Percentiles rank a stretch among this genome's conserved stretches.
phyloP scores from a whole-genome alignment of 306 rosid species.

The Vigna nakashimae region DNA sequence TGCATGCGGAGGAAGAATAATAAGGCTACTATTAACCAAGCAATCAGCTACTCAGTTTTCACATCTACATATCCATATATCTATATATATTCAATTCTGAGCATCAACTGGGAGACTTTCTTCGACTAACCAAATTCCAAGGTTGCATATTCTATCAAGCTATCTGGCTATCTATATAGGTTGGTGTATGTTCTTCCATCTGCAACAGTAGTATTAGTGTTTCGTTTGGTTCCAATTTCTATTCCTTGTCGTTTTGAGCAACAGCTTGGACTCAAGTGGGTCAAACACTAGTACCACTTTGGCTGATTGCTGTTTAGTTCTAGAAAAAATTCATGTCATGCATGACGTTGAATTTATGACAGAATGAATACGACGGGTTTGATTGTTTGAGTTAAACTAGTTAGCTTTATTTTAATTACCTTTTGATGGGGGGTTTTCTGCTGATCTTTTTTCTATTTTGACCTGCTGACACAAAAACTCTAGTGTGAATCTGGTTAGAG shows the following conservation, averaged over 20 bases:
- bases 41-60: slow-evolving; percentile 43
- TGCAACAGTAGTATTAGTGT: neutral
- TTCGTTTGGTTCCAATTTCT: slow-evolving; percentile 25
- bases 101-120: slow-evolving; percentile 17
- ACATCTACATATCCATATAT: slow-evolving; percentile 1
- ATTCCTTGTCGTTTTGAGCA: slow-evolving; percentile 10
- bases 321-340: slow-evolving; percentile 19
- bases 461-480: neutral
- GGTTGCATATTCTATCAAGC: slow-evolving; percentile 38
- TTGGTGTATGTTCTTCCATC: slow-evolving; percentile 40
- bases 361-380: slow-evolving; percentile 17
- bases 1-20: slow-evolving; percentile 44
- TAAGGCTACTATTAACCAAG: neutral
- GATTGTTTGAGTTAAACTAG: slow-evolving; percentile 29
- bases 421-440: neutral
- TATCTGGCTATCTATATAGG: slow-evolving; percentile 28
- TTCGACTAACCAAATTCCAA: slow-evolving; percentile 35
- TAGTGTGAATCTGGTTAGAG: slow-evolving; percentile 14
- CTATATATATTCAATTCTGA: slow-evolving; percentile 36
- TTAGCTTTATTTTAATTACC: neutral
- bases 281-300: slow-evolving; percentile 7
- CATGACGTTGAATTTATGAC: slow-evolving; percentile 27
- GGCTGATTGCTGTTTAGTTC: slow-evolving; percentile 6
- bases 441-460: neutral
- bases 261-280: slow-evolving; percentile 23